phyloP scores from a whole-genome alignment of 768 basidiomycete species.

The Amanita pseudoporphyria region DNA sequence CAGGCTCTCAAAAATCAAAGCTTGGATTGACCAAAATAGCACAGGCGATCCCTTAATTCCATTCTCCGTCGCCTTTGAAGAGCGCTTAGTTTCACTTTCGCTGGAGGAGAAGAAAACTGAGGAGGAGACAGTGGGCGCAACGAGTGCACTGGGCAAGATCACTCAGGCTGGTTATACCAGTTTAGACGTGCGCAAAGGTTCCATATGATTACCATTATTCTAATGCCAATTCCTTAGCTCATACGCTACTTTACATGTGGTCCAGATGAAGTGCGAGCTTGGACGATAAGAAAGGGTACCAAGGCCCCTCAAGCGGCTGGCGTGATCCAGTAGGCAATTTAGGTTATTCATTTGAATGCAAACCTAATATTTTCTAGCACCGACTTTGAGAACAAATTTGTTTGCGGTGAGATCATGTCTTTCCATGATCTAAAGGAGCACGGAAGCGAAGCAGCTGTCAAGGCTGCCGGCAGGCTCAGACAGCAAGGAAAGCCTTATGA shows the following conservation, averaged over 20 bases:
- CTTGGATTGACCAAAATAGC: conserved; percentile 95
- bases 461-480: conserved; percentile 88
- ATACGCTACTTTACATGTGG: conserved; percentile 98
- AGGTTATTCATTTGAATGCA: not conserved
- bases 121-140: conserved; percentile 65
- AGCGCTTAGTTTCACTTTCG: conserved; percentile 60
- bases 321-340: conserved; percentile 80
- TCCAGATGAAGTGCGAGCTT: conserved; percentile 93
- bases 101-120: conserved; percentile 71
- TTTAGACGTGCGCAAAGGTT: conserved; percentile 52
- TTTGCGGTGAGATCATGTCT: conserved; percentile 95
- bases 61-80: conserved; percentile 93
- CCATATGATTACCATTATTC: not conserved
- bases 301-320: conserved; percentile 97
- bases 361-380: conserved; percentile 37
- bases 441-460: conserved; percentile 85
- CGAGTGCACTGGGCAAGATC: conserved; percentile 81
- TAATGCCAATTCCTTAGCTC: conserved; percentile 35
- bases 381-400: conserved; percentile 97
- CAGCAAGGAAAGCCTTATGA: conserved; percentile 98
- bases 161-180: conserved; percentile 88
- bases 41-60: conserved; percentile 94
- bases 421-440: conserved; percentile 87
- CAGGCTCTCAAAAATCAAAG: conserved; percentile 94
- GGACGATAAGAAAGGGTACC: conserved; percentile 91